These are phyloP conservation scores for Aspergillus incahuasiensis DNA, from an alignment of 495 filamentous ascomycete genomes.

Conservation along the genomic window DNA sequence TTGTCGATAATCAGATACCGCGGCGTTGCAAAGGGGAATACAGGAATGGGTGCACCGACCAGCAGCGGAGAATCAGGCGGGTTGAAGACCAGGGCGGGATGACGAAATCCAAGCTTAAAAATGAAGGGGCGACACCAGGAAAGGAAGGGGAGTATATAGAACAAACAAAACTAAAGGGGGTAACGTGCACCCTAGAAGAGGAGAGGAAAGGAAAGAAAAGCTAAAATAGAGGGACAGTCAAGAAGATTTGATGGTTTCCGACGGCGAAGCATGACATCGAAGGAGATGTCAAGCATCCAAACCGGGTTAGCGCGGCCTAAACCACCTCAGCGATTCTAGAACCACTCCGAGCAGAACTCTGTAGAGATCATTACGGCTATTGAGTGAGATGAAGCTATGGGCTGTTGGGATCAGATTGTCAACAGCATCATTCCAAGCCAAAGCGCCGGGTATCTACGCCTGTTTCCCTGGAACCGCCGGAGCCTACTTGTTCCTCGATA, in stretches of 20 bases:
- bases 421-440: background rate
- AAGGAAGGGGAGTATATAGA: slow-evolving; percentile 2
- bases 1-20: background rate
- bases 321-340: slow-evolving; percentile 27
- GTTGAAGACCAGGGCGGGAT: slow-evolving; percentile 17
- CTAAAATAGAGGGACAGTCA: slow-evolving; percentile 4
- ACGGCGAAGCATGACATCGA: slow-evolving; percentile 26
- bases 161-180: background rate
- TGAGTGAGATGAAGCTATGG: background rate
- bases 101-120: slow-evolving; percentile 11
- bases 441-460: background rate
- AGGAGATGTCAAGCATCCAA: slow-evolving; percentile 26
- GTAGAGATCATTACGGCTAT: background rate
- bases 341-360: slow-evolving; percentile 5
- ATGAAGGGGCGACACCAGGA: slow-evolving; percentile 9
- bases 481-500: background rate
- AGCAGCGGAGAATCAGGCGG: slow-evolving; percentile 20
- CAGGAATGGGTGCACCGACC: slow-evolving; percentile 18
- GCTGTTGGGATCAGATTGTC: background rate
- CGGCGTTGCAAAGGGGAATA: background rate
- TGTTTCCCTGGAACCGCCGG: slow-evolving; percentile 1
- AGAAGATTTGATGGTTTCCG: slow-evolving; percentile 23
- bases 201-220: slow-evolving; percentile 6
- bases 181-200: slow-evolving; percentile 14
- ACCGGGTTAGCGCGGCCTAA: slow-evolving; percentile 24